Evolutionary conservation across 495 filamentous ascomycete genomes (phyloP).

Genomic region (Cairneyella variabilis): DNA sequence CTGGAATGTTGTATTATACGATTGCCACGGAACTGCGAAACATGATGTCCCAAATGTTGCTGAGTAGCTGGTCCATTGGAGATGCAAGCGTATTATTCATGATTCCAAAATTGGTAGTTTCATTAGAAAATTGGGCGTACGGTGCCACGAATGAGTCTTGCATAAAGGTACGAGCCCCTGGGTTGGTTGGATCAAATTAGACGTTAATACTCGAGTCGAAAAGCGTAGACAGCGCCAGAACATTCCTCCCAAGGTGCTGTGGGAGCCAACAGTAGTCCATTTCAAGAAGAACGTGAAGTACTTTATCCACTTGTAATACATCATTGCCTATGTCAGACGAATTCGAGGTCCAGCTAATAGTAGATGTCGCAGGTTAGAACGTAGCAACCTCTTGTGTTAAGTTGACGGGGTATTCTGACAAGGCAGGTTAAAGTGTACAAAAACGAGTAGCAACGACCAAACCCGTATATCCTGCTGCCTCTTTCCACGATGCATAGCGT

Average conservation of each 20-base stretch:
- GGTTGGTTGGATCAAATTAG: neutral
- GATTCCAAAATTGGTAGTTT: neutral
- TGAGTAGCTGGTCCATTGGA: neutral
- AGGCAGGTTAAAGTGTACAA: neutral
- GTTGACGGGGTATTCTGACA: neutral
- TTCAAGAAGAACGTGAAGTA: neutral
- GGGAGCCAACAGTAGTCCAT: neutral
- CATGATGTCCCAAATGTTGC: neutral
- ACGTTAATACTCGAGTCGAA: neutral
- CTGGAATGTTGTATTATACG: slow-evolving; percentile 2
- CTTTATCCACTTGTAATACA: neutral
- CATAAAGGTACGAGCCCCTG: neutral
- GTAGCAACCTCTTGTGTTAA: neutral
- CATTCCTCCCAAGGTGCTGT: neutral
- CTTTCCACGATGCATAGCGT: neutral
- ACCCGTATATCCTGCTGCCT: neutral
- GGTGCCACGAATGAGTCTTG: neutral
- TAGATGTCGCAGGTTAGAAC: neutral
- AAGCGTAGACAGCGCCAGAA: neutral
- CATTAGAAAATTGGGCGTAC: too few species aligned
- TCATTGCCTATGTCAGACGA: neutral
- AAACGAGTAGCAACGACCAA: neutral
- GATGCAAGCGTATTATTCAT: neutral
- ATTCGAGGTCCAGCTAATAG: neutral
- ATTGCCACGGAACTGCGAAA: slow-evolving; percentile 1